Conservation (phyloP, 768 basidiomycete species). For the Auriscalpium vulgare region DNA sequence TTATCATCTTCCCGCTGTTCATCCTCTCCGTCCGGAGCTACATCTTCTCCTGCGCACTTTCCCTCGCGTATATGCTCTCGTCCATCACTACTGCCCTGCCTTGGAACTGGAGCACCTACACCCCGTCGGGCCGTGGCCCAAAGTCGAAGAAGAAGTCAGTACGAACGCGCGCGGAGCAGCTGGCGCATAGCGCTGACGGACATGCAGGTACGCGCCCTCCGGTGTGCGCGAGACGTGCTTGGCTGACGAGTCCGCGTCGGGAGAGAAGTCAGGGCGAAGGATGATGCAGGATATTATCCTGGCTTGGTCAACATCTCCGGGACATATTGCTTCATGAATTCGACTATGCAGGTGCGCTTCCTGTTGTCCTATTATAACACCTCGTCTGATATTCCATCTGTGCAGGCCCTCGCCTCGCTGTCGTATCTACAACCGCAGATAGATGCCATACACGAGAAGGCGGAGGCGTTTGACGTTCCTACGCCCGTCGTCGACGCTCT, state of each 20-base stretch:
- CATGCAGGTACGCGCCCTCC: constrained; percentile 21
- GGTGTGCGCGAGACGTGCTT: neutral
- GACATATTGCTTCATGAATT: constrained; percentile 97
- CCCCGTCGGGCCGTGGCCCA: constrained; percentile 20
- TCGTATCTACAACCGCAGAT: constrained; percentile 77
- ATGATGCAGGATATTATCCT: constrained; percentile 54
- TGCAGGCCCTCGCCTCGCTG: constrained; percentile 84
- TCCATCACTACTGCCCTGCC: constrained; percentile 44
- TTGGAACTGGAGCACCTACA: constrained; percentile 53
- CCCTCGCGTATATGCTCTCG: constrained; percentile 48
- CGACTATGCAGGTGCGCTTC: constrained; percentile 69
- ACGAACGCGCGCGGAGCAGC: constrained; percentile 51
- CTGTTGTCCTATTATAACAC: neutral
- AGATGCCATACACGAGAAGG: constrained; percentile 63
- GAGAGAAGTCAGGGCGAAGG: constrained; percentile 4
- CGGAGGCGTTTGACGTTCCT: constrained; percentile 72
- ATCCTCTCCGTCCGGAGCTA: constrained; percentile 24
- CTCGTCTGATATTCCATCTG: constrained; percentile 11
- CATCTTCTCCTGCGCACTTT: constrained; percentile 17
- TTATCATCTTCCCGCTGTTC: constrained; percentile 37
- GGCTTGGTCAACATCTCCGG: constrained; percentile 95
- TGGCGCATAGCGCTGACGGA: constrained; percentile 32
- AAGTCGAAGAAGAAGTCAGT: constrained; percentile 41
- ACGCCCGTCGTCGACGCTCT: constrained; percentile 84
- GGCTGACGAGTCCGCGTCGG: neutral